Evolutionary conservation across 148 eudicot genomes (phyloP).

Genomic region (Mesembryanthemum crystallinum): DNA sequence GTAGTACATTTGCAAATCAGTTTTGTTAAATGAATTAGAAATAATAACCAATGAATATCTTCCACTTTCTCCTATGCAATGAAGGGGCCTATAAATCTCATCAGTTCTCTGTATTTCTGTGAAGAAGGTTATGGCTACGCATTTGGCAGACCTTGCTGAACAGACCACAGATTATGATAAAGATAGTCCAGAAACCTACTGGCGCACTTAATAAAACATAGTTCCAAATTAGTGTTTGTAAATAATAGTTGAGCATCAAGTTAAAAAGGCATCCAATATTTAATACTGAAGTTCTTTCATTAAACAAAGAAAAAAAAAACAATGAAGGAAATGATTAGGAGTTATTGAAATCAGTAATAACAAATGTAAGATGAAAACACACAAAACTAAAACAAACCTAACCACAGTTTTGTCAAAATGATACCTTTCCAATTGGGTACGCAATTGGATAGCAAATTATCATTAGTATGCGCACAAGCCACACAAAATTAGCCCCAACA

Average conservation of each 20-base stretch:
- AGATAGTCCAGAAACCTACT: not conserved
- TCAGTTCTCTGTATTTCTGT: not conserved
- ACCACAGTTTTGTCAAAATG: not conserved
- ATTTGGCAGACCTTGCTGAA: not conserved
- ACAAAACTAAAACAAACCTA: not conserved
- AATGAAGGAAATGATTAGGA: not conserved
- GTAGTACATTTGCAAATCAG: too few species aligned
- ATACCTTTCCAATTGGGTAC: conserved; percentile 84
- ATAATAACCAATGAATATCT: too few species aligned
- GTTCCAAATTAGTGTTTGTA: not conserved
- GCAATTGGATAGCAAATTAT: conserved; percentile 78
- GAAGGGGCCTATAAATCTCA: too few species aligned
- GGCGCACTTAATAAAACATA: not conserved
- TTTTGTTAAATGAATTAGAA: too few species aligned
- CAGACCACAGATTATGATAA: not conserved
- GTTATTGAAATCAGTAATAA: too few species aligned
- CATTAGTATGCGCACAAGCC: conserved; percentile 82
- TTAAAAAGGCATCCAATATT: not conserved
- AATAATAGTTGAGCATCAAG: not conserved
- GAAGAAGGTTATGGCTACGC: not conserved
- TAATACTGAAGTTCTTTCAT: not conserved
- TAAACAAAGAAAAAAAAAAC: not conserved
- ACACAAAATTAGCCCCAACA: conserved; percentile 74
- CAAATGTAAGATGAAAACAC: not conserved
- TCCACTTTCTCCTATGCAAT: too few species aligned